Evolutionary conservation across 495 filamentous ascomycete genomes (phyloP).

Genomic region (Talaromyces adpressus): DNA sequence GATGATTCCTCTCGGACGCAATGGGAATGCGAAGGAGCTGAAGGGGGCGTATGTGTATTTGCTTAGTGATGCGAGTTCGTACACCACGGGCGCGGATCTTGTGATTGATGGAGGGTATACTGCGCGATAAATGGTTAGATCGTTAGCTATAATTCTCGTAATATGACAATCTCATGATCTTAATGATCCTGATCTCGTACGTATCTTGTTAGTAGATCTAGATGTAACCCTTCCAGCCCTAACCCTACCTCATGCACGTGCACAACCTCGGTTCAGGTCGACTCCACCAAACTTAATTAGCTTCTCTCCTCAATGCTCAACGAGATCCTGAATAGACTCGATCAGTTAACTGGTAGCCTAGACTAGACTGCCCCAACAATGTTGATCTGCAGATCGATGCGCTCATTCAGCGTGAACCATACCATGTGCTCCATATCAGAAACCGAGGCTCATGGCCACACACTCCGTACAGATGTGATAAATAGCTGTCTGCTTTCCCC

Average conservation of each 20-base stretch:
- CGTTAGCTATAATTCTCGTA: background rate
- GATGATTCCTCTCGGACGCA: constrained; percentile 72
- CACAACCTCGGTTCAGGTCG: background rate
- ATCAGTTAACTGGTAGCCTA: background rate
- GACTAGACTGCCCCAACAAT: background rate
- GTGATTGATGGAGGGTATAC: constrained; percentile 62
- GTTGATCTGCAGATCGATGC: background rate
- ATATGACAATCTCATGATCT: background rate
- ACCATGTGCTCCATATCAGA: background rate
- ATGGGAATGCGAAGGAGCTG: constrained; percentile 72
- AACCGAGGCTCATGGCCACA: background rate
- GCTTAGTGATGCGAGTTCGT: constrained; percentile 67
- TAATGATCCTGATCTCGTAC: background rate
- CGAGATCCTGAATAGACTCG: background rate
- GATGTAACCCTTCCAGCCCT: background rate
- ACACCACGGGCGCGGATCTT: constrained; percentile 77
- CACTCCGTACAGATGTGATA: background rate
- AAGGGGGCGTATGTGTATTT: constrained; percentile 82
- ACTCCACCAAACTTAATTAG: background rate
- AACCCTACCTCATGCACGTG: constrained; percentile 2
- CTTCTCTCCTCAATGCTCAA: background rate
- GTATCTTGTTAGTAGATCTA: background rate
- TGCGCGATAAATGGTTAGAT: constrained; percentile 25
- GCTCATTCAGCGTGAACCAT: background rate
- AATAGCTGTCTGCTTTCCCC: background rate